phyloP scores from a whole-genome alignment of 2,329 filamentous ascomycete species.

The Colletotrichum melonis region DNA sequence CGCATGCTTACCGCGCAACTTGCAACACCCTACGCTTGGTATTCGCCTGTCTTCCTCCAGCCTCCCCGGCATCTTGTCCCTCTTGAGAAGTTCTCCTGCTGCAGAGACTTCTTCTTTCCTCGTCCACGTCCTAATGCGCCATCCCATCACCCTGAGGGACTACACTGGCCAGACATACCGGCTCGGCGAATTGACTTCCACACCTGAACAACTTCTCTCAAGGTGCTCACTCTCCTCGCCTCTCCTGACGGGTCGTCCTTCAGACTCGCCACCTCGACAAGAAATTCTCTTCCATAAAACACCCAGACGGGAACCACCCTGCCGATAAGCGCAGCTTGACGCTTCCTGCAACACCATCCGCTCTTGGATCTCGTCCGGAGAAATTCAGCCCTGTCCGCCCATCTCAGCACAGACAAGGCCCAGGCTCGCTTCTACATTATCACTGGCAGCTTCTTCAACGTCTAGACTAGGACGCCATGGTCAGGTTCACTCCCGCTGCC shows the following conservation, averaged over 20 bases:
- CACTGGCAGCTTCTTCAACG: neutral
- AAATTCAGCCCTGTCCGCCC: neutral
- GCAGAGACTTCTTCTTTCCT: neutral
- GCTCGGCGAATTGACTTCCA: neutral
- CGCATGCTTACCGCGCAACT: neutral
- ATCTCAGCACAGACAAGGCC: neutral
- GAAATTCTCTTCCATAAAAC: conserved; percentile 21
- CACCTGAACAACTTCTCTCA: conserved; percentile 10
- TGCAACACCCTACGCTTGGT: neutral
- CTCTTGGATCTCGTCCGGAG: neutral
- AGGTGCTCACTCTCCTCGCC: conserved; percentile 17
- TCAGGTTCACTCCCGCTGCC: conserved; percentile 20
- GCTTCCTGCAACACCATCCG: conserved; percentile 7
- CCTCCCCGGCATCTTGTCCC: neutral
- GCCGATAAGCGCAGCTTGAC: neutral
- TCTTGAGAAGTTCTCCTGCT: conserved; percentile 2
- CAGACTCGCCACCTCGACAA: neutral
- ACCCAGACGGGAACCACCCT: conserved; percentile 2
- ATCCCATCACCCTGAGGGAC: neutral
- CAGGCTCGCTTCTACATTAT: neutral
- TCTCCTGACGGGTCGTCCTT: neutral
- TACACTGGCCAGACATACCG: neutral
- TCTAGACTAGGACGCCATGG: conserved; percentile 3
- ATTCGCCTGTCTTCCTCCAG: neutral
- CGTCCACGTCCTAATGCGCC: neutral